phyloP scores from a whole-genome alignment of 805 yeast genomes.

The Metschnikowia hibisci region DNA sequence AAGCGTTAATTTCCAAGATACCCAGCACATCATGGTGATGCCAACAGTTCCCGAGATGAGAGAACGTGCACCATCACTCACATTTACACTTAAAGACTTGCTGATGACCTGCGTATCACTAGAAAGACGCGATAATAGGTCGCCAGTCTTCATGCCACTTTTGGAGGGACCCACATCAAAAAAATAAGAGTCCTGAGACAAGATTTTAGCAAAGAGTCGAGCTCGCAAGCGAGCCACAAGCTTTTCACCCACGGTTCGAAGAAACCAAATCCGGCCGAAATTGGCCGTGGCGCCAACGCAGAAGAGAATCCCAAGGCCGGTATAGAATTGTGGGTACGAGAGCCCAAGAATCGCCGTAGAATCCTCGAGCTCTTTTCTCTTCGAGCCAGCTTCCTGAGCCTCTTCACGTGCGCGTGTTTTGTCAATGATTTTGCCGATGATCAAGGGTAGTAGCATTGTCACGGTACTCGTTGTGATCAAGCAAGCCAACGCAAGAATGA shows the following conservation, averaged over 20 bases:
- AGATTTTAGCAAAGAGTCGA: conserved; percentile 67
- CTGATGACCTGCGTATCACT: conserved; percentile 88
- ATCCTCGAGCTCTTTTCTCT: conserved; percentile 6
- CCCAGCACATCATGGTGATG: conserved; percentile 84
- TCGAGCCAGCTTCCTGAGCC: conserved; percentile 16
- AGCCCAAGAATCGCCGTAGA: conserved; percentile 45
- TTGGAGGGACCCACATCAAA: conserved; percentile 68
- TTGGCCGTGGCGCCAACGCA: conserved; percentile 73
- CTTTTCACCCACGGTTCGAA: conserved; percentile 80
- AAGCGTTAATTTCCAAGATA: conserved; percentile 76
- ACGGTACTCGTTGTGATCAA: conserved; percentile 71
- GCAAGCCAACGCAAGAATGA: conserved; percentile 54
- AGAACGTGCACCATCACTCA: conserved; percentile 89
- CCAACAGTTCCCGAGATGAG: conserved; percentile 82
- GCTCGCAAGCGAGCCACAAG: conserved; percentile 81
- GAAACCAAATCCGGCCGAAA: conserved; percentile 70
- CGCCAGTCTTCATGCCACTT: conserved; percentile 70
- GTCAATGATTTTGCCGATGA: conserved; percentile 85
- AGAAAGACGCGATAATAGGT: conserved; percentile 80
- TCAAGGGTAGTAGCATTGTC: conserved; percentile 74
- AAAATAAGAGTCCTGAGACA: conserved; percentile 84
- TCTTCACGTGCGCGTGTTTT: conserved; percentile 41
- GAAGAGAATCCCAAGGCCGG: conserved; percentile 59
- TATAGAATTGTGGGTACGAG: conserved; percentile 59
- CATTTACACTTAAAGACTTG: conserved; percentile 78